Conservation (phyloP, 768 basidiomycete species). For the Trametes gibbosa region DNA sequence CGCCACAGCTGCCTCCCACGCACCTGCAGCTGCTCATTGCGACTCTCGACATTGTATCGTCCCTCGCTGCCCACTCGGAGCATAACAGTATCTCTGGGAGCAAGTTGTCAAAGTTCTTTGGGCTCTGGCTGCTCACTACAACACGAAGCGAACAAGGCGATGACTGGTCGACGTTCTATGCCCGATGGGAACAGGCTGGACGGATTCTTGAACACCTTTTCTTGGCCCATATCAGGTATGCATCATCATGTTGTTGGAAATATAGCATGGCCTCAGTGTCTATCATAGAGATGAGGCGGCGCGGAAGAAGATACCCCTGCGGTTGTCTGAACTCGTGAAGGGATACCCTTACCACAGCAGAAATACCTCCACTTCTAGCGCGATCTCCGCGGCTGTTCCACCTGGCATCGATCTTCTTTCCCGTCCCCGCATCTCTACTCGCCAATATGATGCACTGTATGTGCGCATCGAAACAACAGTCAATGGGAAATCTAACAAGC, state of each 20-base stretch:
- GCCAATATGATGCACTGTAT: slow-evolving; percentile 58
- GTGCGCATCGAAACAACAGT: slow-evolving; percentile 62
- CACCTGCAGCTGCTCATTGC: slow-evolving; percentile 59
- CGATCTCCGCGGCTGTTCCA: slow-evolving; percentile 26
- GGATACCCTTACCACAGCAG: slow-evolving; percentile 58
- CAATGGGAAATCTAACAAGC: slow-evolving; percentile 29
- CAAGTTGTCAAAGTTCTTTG: slow-evolving; percentile 70
- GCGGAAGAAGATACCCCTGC: slow-evolving; percentile 57
- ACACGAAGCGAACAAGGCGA: slow-evolving; percentile 48
- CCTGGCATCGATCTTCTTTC: slow-evolving; percentile 45
- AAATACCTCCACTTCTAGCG: slow-evolving; percentile 24
- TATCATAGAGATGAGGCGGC: slow-evolving; percentile 54
- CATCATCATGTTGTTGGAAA: not conserved
- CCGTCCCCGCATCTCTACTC: slow-evolving; percentile 67
- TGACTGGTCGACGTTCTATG: slow-evolving; percentile 65
- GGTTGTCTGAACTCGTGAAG: slow-evolving; percentile 67
- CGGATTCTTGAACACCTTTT: slow-evolving; percentile 76
- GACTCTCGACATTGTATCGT: slow-evolving; percentile 61
- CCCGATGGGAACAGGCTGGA: slow-evolving; percentile 71
- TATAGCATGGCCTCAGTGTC: not conserved
- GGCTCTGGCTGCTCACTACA: slow-evolving; percentile 66
- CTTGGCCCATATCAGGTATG: slow-evolving; percentile 67
- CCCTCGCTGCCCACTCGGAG: slow-evolving; percentile 70
- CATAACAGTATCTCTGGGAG: slow-evolving; percentile 73
- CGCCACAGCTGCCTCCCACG: slow-evolving; percentile 55